Evolutionary conservation across 2,329 filamentous ascomycete species (phyloP), one percentile per base, ranked within the genome.

Genomic region (Keithomyces neogunnii): DNA sequence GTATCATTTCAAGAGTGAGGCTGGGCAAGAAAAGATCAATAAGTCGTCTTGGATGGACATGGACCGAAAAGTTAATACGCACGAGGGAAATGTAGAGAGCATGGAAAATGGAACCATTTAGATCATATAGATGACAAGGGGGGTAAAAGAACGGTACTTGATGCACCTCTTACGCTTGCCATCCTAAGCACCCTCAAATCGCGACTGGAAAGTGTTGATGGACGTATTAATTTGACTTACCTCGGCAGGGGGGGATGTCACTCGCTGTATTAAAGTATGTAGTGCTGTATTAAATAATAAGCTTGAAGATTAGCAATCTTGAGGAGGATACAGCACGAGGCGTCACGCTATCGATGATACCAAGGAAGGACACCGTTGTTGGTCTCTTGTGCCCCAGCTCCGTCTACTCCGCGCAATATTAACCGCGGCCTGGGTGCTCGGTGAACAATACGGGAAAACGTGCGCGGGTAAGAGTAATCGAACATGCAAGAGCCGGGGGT

Each of bases 1-100:
- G 1, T 95, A 95, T 61, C 87, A 95, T 62, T 87, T 85, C 66
- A 89, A 87, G 67, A 81, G 82, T 48, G 78, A 83, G 46, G 84
- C 81, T 0, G 77, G 78, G 6, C 78, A 83, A 47, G 76, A 80
- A 31, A 86, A 77, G 65, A 85, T 84, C 59, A 90, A 91, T 64
- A 75, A 79, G 38, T 75, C 82, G 10, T 76, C 80, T 1, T 95
- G 85, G 74, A 80, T 79, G 43, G 78, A 35, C 39, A 54, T 47
- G 9, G 36, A 50, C 42, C 29, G n/a, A 3, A 43, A n/a, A 10
- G 36, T 26, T 5, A 47, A 47, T 4, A 38, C 30, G 19, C 5
- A n/a, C 1, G 26, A 19, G 19, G 19, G 19, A 19, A 19, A 6
- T 35, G 45, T 19, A 44, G 40, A 44, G 6, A 31, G 9, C 8